Base-by-base conservation (phyloP, 176 grass and related monocot species). In the Bromus sterilis region DNA sequence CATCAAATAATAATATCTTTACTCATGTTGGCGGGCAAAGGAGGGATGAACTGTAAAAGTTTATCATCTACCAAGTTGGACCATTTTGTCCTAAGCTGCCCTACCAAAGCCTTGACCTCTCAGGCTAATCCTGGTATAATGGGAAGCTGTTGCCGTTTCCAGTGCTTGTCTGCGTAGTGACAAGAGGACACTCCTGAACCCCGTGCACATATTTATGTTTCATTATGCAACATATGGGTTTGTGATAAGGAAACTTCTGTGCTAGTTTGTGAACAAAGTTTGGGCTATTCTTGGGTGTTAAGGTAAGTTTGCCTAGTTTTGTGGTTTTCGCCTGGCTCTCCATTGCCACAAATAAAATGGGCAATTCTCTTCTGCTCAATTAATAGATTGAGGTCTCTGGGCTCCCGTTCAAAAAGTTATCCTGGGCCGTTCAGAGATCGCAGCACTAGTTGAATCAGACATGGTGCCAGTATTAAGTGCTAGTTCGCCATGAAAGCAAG, bases 201-300 rank as follows among this genome's bases (percentile, higher is more conserved):
- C 26, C 31, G 76, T 51, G 31, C 7, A 11, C 44, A 48, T 46
- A n/a, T n/a, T 18, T 86, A 16, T 82, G 25, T 83, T 40, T 43
- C 18, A 21, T 71, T 83, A 29, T 49, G 28, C 4, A 36, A n/a
- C 81, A 84, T 88, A 48, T 77, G 56, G 53, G 55, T 58, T 44
- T 71, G 73, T 77, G 88, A 82, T 82, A 85, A 77, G 71, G 20
- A 71, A 76, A 36, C 64, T 31, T 72, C 43, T 46, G 44, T 48
- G 44, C 44, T 48, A 6, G 46, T 49, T 49, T 49, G 15, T 49
- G 46, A 49, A 49, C 46, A 20, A 49, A 49, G 5, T 49, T 48
- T 49, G 16, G 44, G 44, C 44, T 48, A 16, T 48, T 15, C 15
- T 18, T 48, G 15, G 44, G 44, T 49, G 46, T 49, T 49, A 49